Evolutionary conservation across 306 rosid genomes (phyloP), one percentile per base, ranked within the genome.

Genomic region (Ceratonia siliqua): DNA sequence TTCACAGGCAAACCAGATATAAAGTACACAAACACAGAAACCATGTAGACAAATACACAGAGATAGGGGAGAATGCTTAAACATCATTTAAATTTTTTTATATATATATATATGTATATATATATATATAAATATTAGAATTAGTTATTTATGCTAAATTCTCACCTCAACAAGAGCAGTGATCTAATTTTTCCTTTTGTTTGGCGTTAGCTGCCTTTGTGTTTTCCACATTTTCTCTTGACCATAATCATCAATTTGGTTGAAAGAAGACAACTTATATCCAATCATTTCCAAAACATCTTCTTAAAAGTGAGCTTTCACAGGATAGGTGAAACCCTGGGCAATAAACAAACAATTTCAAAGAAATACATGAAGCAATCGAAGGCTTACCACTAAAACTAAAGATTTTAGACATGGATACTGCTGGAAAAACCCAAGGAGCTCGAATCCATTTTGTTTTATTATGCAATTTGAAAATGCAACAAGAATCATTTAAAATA

Each of bases 241-340:
- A 86, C 98, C 98, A 77, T 94, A 94, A 84, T 94, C 97, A 87
- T 94, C 98, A 79, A 94, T 76, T 88, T 94, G 98, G 85, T 94
- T 94, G 87, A 89, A 86, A 35, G 94, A 82, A 56, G 84, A 57
- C 89, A 94, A 78, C 76, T 94, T 94, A 80, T 94, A 94, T 32
- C 98, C 98, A 52, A 92, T 91, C 73, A 81, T 74, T 85, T 94
- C 98, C 80, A 94, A 82, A 70, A 94, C 84, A 81, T 94, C 98
- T 85, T 94, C n/a, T n/a, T n/a, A n/a, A n/a, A n/a, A n/a, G n/a
- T n/a, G n/a, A n/a, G n/a, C n/a, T n/a, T n/a, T n/a, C n/a, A n/a
- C n/a, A n/a, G n/a, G n/a, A n/a, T n/a, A n/a, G n/a, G n/a, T n/a
- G n/a, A n/a, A n/a, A n/a, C n/a, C n/a, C n/a, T n/a, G n/a, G n/a